Base-by-base conservation (phyloP, 1,139 yeast species). In the Candida buenavistaensis region DNA sequence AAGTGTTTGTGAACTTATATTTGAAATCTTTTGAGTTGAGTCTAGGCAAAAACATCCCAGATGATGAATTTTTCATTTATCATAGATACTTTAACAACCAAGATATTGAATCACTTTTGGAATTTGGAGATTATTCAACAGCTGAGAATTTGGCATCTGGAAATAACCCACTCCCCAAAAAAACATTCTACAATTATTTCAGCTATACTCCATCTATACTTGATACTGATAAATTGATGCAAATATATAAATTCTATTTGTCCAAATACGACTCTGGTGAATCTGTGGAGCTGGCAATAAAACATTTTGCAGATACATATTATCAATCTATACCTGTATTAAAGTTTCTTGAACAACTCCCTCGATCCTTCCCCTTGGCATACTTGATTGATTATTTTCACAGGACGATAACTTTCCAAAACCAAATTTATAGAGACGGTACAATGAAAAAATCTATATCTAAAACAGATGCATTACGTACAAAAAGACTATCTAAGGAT, bases 121-220 rank as follows among this genome's bases (percentile, higher is more conserved):
- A 35, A 3, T 42, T 44, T 28, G 45, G 52, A 8, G 70, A 68
- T 39, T 67, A 38, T 38, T 52, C 64, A 3, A 45, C 59, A 9
- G 72, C 74, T 2, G 76, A 70, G 35, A 50, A 47, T 35, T 45
- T 48, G 27, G 64, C 66, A 0, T 28, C 57, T 3, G 47, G 54
- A 47, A 38, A 36, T 8, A 38, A 57, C 2, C 62, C 64, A 0
- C 40, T 45, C 2, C 63, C 67, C 2, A 37, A 46, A 7, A 36
- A 40, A 2, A 43, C 44, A 2, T 52, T 45, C 30, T 65, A 59
- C 36, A 15, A 16, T 6, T 13, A n/a, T 10, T 4, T n/a, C 13
- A 19, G 9, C 28, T 16, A 9, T n/a, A 25, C 19, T 6, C 27
- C 17, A 14, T 14, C 19, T 8, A n/a, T 14, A 14, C 17, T 13